Evolutionary conservation across 176 grass and related monocot genomes (phyloP).

Genomic region (Microstegium vimineum): DNA sequence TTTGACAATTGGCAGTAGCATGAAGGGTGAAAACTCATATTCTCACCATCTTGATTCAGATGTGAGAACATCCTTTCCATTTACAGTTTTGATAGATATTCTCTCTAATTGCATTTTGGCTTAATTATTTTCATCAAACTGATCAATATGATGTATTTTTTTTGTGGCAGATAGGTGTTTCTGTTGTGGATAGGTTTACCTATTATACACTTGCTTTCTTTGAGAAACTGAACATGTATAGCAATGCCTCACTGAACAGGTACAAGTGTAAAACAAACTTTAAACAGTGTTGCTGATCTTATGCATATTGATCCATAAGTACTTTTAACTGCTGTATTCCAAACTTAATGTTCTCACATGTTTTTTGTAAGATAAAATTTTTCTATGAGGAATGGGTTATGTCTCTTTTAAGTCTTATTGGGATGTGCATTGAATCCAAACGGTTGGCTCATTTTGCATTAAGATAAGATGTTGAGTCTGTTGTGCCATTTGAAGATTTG

Average conservation of each 20-base stretch:
- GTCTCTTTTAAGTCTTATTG: not conserved
- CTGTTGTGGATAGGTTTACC: conserved; percentile 98
- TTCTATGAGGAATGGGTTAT: conserved; percentile 1
- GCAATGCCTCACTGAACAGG: conserved; percentile 97
- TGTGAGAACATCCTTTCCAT: conserved; percentile 53
- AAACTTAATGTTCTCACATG: not conserved
- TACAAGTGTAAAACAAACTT: conserved; percentile 33
- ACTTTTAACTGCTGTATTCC: not conserved
- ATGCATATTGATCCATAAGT: not conserved
- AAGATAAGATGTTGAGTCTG: not conserved
- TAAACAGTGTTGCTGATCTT: not conserved
- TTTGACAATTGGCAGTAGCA: conserved; percentile 90
- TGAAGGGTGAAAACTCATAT: conserved; percentile 99
- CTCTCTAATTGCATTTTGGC: not conserved
- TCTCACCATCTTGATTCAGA: conserved; percentile 98
- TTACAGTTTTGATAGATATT: conserved; percentile 4
- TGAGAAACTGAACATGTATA: conserved; percentile 98
- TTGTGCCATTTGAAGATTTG: conserved; percentile 7
- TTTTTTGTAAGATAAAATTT: not conserved
- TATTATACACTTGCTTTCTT: conserved; percentile 98
- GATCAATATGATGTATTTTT: conserved; percentile 31
- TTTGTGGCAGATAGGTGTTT: conserved; percentile 83
- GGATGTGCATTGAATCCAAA: not conserved
- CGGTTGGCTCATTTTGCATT: not conserved
- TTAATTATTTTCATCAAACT: conserved; percentile 7